phyloP scores from a whole-genome alignment of 768 basidiomycete genomes.

The Lactifluus subvellereus region DNA sequence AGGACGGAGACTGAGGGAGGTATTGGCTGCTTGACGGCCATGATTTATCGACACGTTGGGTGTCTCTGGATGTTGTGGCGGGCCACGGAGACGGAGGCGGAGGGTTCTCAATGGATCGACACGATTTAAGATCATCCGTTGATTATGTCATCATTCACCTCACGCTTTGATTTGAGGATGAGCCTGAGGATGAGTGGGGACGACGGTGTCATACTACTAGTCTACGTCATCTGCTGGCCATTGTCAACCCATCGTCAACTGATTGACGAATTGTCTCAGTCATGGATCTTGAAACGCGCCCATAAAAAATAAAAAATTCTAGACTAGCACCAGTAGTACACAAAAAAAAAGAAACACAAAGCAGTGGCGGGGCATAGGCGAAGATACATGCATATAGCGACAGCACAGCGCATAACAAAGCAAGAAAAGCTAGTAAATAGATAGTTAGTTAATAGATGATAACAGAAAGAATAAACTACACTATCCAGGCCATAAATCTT shows the following conservation, averaged over 20 bases:
- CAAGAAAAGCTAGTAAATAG: neutral
- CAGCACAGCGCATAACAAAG: constrained; percentile 6
- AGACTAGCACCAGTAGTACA: neutral
- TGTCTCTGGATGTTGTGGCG: too few species aligned
- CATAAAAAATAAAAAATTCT: neutral
- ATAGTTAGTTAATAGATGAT: neutral
- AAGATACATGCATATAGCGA: constrained; percentile 7
- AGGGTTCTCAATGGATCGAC: neutral
- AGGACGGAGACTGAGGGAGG: neutral
- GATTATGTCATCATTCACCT: too few species aligned
- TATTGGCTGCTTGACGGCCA: constrained; percentile 18
- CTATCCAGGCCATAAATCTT: constrained; percentile 6
- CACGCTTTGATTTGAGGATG: too few species aligned
- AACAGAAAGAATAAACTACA: neutral
- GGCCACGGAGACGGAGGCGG: neutral
- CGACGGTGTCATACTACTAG: too few species aligned
- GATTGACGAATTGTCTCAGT: neutral
- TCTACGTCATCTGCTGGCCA: neutral
- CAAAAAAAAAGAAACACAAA: neutral
- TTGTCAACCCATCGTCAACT: neutral
- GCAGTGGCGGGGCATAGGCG: constrained; percentile 1
- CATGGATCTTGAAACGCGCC: neutral
- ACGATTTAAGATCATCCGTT: too few species aligned
- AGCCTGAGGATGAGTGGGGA: too few species aligned
- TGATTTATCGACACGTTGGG: neutral